Base-by-base conservation (phyloP, 805 yeast species). In the Starmerella gropengiesseri region DNA sequence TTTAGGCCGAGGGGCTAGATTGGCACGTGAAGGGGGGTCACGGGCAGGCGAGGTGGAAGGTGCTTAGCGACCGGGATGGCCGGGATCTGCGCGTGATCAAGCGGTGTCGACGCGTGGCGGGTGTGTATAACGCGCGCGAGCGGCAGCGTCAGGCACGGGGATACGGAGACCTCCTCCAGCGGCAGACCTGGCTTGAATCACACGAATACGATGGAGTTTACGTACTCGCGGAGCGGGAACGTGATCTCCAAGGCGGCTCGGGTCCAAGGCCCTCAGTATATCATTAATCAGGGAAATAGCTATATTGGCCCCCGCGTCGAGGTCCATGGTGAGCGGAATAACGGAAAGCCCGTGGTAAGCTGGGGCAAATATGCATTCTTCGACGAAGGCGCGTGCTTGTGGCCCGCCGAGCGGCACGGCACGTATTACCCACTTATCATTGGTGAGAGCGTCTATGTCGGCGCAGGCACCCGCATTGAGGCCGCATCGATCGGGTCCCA, bases 401-500 rank as follows among this genome's bases (percentile, higher is more conserved):
- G 39, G 6, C 69, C 69, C 7, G 63, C 69, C 4, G 37, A 34
- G 37, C 45, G 53, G 20, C 25, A 41, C n/a, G 40, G 40, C 30
- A 43, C 41, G 23, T 55, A 50, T 40, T 60, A 59, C 39, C 68
- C 69, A 0, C 41, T 61, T 27, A 52, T 57, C 29, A 55, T 67
- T 13, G 70, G 70, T 18, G 55, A 55, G 32, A 57, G 47, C 37
- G 70, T 67, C 12, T 50, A 49, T 19, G 51, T 66, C 8, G 70
- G 68, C 18, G 39, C 37, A n/a, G 39, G 48, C 29, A 42, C 60
- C 2, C 34, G 30, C 6, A 38, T 64, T 13, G 52, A 60, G 37
- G 67, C 69, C 6, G 67, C 67, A 4, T 40, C 56, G n/a, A 55
- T 66, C 7, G 70, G 70, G 4, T 59, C 63, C 4, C 48, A 52